Evolutionary conservation across 257 asterid species (phyloP).

Genomic region (Rehmannia glutinosa): DNA sequence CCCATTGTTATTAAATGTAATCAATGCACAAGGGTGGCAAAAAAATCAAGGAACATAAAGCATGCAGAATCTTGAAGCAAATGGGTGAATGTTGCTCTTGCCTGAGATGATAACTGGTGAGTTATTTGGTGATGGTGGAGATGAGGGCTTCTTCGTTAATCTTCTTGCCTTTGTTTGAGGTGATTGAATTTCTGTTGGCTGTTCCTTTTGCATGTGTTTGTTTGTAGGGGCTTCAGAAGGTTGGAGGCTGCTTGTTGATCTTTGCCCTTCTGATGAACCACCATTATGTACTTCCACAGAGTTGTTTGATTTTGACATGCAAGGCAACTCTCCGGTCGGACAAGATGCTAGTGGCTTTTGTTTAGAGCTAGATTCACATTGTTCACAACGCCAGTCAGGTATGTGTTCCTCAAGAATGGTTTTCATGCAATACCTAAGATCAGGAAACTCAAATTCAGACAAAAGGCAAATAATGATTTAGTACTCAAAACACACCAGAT

Average conservation of each 20-base stretch:
- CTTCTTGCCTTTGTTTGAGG: conserved; percentile 16
- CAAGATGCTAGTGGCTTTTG: conserved; percentile 13
- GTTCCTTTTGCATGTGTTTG: conserved; percentile 21
- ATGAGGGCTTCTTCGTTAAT: conserved; percentile 11
- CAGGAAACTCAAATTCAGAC: conserved; percentile 7
- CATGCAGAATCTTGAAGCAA: conserved; percentile 1
- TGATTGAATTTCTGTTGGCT: conserved; percentile 12
- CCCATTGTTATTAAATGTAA: neutral
- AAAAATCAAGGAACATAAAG: neutral
- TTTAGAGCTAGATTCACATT: conserved; percentile 25
- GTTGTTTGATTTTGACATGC: neutral
- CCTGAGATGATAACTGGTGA: conserved; percentile 31
- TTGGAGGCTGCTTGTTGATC: conserved; percentile 9
- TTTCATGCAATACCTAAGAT: conserved; percentile 58
- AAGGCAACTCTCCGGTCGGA: conserved; percentile 9
- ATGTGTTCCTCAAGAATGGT: neutral
- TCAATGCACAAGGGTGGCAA: neutral
- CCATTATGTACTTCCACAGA: neutral
- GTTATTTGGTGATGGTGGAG: conserved; percentile 15
- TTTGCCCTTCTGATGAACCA: conserved; percentile 12
- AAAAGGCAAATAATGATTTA: conserved; percentile 8
- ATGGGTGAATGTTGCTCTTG: conserved; percentile 23
- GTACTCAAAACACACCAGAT: too few relatives aligned
- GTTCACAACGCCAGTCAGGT: conserved; percentile 48
- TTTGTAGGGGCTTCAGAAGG: conserved; percentile 17